A percentile compares a stretch with the other conserved stretches of the same genome.
Conservation (phyloP, 2,329 filamentous ascomycete species). For the Cephalotrichum gorgonifer region DNA sequence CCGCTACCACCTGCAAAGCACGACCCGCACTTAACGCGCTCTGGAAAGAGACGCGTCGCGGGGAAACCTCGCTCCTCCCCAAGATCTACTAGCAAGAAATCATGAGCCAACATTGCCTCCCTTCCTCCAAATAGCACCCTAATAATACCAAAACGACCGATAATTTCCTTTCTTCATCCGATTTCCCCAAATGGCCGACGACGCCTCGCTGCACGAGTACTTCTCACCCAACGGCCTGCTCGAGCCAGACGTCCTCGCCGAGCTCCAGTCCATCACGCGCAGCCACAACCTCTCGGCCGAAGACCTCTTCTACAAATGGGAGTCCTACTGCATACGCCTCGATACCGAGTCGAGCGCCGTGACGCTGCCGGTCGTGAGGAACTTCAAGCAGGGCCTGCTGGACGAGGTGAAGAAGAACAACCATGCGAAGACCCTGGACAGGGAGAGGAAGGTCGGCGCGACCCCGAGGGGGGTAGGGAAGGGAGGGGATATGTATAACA, state of each 20-base stretch:
- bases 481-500: constrained; percentile 67
- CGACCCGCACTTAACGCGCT: too few species aligned
- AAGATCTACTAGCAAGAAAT: too few species aligned
- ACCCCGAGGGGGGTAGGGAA: constrained; percentile 52
- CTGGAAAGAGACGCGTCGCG: too few species aligned
- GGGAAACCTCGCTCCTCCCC: too few species aligned
- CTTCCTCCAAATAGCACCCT: neutral
- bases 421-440: constrained; percentile 51
- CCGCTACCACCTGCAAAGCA: too few species aligned
- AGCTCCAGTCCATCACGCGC: constrained; percentile 77
- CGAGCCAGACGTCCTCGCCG: constrained; percentile 65
- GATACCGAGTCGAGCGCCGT: constrained; percentile 62
- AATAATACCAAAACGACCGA: neutral
- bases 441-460: constrained; percentile 50
- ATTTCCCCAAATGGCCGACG: neutral
- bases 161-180: too few species aligned
- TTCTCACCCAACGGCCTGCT: constrained; percentile 26
- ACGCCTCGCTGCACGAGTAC: neutral
- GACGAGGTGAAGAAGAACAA: constrained; percentile 72
- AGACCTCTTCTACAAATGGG: constrained; percentile 97
- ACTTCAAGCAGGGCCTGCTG: constrained; percentile 79
- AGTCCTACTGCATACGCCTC: constrained; percentile 94
- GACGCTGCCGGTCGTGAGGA: constrained; percentile 59
- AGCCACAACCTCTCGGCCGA: constrained; percentile 72
- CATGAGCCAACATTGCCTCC: neutral